These are phyloP conservation scores for Botrytis elliptica DNA, from an alignment of 2,329 filamentous ascomycete species.

Conservation along the genomic window DNA sequence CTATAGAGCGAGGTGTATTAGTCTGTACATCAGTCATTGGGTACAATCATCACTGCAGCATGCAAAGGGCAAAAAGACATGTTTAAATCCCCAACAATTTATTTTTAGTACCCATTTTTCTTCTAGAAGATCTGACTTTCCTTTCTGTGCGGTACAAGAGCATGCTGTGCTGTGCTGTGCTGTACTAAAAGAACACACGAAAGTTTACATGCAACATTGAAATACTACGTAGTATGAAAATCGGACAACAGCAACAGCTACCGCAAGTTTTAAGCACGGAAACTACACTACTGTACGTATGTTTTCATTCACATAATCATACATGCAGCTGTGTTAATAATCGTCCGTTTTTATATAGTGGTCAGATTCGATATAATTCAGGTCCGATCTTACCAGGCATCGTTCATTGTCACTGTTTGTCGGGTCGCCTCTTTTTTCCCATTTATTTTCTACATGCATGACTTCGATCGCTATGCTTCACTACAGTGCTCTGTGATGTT, in stretches of 20 bases:
- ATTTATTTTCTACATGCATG: conserved; percentile 9
- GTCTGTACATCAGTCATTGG: neutral
- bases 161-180: conserved; percentile 1
- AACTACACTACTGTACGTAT: neutral
- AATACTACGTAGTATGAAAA: conserved; percentile 17
- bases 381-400: neutral
- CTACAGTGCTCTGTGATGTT: neutral
- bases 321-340: conserved; percentile 5
- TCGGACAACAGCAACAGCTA: neutral
- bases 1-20: neutral
- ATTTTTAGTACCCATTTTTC: conserved; percentile 12
- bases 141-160: neutral
- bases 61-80: neutral
- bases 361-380: neutral
- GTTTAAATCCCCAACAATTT: neutral
- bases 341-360: neutral
- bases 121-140: conserved; percentile 15
- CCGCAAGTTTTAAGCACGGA: neutral
- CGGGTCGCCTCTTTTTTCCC: conserved; percentile 7
- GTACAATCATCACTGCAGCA: neutral
- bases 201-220: conserved; percentile 15
- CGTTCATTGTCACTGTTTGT: neutral
- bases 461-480: neutral
- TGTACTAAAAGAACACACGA: conserved; percentile 4
- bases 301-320: neutral